phyloP scores from a whole-genome alignment of 1,139 yeast genomes.

The Nakaseomyces sp. region DNA sequence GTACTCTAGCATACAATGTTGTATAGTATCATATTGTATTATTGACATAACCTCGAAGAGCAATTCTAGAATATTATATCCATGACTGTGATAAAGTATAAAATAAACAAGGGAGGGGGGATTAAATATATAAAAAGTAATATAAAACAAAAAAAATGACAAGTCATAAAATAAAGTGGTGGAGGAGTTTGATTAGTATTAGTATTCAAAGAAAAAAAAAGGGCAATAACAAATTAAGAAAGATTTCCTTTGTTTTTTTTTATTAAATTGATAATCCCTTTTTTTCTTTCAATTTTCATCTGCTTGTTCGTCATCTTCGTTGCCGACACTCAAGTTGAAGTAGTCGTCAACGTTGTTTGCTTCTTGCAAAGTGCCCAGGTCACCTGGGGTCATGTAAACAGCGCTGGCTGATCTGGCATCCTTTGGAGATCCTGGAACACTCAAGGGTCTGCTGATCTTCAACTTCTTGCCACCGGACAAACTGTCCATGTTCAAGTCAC shows the following conservation, averaged over 20 bases:
- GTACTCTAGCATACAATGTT: too few species aligned
- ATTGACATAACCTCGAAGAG: too few species aligned
- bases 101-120: neutral
- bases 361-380: conserved; percentile 91
- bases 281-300: conserved; percentile 1
- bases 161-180: too few species aligned
- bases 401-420: conserved; percentile 38
- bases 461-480: conserved; percentile 34
- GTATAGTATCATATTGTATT: too few species aligned
- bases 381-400: conserved; percentile 92
- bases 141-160: neutral
- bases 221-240: neutral
- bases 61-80: neutral
- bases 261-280: too few species aligned
- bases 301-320: conserved; percentile 33
- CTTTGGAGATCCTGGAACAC: conserved; percentile 94
- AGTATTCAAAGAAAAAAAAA: neutral
- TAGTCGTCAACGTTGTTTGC: conserved; percentile 79
- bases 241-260: neutral
- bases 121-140: neutral
- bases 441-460: conserved; percentile 82
- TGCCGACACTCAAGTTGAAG: conserved; percentile 57
- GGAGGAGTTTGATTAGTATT: too few species aligned
- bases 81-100: neutral
- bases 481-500: conserved; percentile 26